Percentiles rank a stretch among this genome's conserved stretches.
phyloP scores from a whole-genome alignment of 305 asterid genomes.

The Fraxinus ornus region DNA sequence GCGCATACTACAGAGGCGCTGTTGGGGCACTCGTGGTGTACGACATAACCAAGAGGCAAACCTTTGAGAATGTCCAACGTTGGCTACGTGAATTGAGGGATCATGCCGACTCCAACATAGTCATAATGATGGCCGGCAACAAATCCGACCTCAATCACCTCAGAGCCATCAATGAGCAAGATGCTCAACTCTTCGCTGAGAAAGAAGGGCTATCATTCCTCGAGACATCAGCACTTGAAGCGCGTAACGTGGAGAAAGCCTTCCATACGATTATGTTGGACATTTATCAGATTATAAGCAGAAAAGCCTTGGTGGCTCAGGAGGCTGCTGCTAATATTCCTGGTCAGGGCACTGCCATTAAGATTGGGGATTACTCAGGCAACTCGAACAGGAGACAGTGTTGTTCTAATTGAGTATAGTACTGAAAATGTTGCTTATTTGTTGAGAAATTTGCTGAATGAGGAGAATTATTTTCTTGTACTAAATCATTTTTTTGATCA shows the following conservation, averaged over 20 bases:
- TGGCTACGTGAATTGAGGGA: constrained; percentile 50
- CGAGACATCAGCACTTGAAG: constrained; percentile 54
- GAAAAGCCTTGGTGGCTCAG: constrained; percentile 50
- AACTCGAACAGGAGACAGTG: constrained; percentile 29
- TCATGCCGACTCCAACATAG: constrained; percentile 52
- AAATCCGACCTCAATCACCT: constrained; percentile 48
- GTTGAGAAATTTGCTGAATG: not conserved
- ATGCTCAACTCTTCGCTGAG: constrained; percentile 44
- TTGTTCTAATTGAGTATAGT: constrained; percentile 31
- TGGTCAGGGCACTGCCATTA: constrained; percentile 41
- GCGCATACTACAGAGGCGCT: constrained; percentile 55
- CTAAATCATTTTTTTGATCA: not conserved
- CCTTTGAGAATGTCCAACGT: constrained; percentile 43
- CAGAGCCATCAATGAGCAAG: constrained; percentile 39
- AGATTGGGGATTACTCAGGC: constrained; percentile 37
- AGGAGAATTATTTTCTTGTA: not conserved
- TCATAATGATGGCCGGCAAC: constrained; percentile 52
- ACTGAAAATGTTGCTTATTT: not conserved
- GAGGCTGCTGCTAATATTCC: constrained; percentile 43
- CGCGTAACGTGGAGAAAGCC: constrained; percentile 45
- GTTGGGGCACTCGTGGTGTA: constrained; percentile 49
- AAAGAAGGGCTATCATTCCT: constrained; percentile 46
- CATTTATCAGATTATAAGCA: constrained; percentile 47
- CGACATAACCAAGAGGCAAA: constrained; percentile 46
- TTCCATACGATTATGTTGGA: constrained; percentile 50